Evolutionary conservation across 345 rosid species (phyloP), one percentile per base, ranked within the genome.

Genomic region (Mallotus nudiflorus): DNA sequence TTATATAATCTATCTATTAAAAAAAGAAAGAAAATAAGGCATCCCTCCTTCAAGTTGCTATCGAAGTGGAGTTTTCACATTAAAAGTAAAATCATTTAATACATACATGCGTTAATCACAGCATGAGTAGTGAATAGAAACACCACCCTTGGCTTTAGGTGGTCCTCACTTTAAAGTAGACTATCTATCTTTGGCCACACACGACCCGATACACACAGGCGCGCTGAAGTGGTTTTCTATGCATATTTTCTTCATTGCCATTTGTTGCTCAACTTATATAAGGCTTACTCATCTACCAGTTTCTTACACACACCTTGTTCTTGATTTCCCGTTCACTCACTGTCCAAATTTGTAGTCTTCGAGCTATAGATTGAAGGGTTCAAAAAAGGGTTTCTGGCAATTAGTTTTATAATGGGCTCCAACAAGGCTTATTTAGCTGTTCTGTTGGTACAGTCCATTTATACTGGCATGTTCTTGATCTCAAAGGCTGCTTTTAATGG

Each of bases 401-500:
- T 55, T 25, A 7, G 9, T 42, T 42, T 49, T 49, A 4, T 1
- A 45, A 82, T 85, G 91, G 85, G 67, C 35, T 75, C 66, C 24
- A 88, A 83, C 75, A 91, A 87, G 70, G 83, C 97, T 11, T 91
- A 86, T 64, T 50, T 87, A 62, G 67, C 71, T 24, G 94, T 81
- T 59, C 4, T 83, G 50, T 68, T 87, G 15, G 77, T 91, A 39
- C 98, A 94, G 69, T 66, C 84, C n/a, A 87, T 94, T 49, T 94
- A 89, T 63, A 79, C 95, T 11, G 86, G 86, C 59, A 90, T 94
- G 98, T 94, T 94, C 87, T 76, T 94, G 83, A 73, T 94, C 78
- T 94, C 98, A 49, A 94, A 94, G 73, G 96, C 92, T 5, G 97
- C 86, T 35, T 91, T 94, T 74, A 79, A 88, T 73, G 87, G 82